These are phyloP conservation scores for Bipolaris cookei DNA, from an alignment of 2,329 filamentous ascomycete genomes.

Conservation along the genomic window DNA sequence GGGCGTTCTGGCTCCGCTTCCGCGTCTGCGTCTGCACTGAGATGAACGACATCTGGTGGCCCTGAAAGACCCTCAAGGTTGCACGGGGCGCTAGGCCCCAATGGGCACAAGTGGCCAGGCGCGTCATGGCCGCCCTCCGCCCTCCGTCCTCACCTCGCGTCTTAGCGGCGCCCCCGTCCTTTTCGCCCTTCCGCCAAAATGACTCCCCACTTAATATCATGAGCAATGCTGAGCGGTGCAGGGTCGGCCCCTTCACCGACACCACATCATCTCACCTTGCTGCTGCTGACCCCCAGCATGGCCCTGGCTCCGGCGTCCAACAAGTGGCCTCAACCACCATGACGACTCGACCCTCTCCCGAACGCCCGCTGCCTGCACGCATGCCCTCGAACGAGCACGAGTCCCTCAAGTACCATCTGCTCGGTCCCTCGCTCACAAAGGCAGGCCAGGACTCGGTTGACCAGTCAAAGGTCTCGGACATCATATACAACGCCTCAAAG, in stretches of 20 bases:
- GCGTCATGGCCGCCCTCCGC: slow-evolving; percentile 25
- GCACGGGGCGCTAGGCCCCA: slow-evolving; percentile 18
- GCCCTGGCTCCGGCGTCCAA: slow-evolving; percentile 16
- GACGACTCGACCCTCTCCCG: slow-evolving; percentile 11
- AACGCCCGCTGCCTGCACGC: slow-evolving; percentile 26
- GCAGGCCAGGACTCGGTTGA: slow-evolving; percentile 93
- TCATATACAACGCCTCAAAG: slow-evolving; percentile 96
- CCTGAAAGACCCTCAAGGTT: slow-evolving; percentile 22
- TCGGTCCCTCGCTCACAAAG: slow-evolving; percentile 92
- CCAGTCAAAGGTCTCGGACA: slow-evolving; percentile 90
- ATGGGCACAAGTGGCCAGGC: slow-evolving; percentile 24
- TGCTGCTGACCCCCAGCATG: slow-evolving; percentile 18
- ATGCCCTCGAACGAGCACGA: slow-evolving; percentile 40
- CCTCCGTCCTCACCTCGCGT: slow-evolving; percentile 22
- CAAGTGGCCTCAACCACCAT: slow-evolving; percentile 20
- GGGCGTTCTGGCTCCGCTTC: slow-evolving; percentile 10
- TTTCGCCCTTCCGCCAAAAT: slow-evolving; percentile 15
- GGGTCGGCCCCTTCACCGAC: slow-evolving; percentile 21
- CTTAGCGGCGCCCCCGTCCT: slow-evolving; percentile 15
- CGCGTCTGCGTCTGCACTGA: slow-evolving; percentile 22
- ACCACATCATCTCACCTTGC: slow-evolving; percentile 6
- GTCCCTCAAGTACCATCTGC: slow-evolving; percentile 85
- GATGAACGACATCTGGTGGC: slow-evolving; percentile 21
- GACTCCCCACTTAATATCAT: slow-evolving; percentile 30
- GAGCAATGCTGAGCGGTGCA: slow-evolving; percentile 21